Evolutionary conservation across 2,329 filamentous ascomycete genomes (phyloP), one percentile per base, ranked within the genome.

Genomic region (Colletotrichum liaoningense): DNA sequence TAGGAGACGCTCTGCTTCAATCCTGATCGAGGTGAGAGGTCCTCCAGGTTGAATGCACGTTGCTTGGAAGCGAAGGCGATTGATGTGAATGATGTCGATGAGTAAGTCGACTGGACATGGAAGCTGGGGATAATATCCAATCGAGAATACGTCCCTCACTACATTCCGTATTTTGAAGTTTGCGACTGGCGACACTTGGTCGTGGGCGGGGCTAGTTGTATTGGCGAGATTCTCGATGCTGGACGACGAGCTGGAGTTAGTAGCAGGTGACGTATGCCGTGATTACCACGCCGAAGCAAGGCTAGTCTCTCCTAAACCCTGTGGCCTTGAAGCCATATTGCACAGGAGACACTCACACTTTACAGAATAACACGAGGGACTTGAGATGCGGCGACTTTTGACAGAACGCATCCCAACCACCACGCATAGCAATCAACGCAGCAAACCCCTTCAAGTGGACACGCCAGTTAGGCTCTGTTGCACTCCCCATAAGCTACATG

Each of bases 181-280:
- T 16, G 60, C 64, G 6, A 63, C 66, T 0, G 78, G 73, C 35
- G 79, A 78, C 16, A 75, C 33, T 26, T 83, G 75, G 55, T 82
- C 75, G 30, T 79, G 76, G 49, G 82, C 80, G 1, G 83, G 82
- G 1, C 79, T 81, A 2, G 82, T 81, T 5, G 83, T 84, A 68
- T 85, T 81, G 5, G 78, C 81, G 2, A 84, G 78, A 5, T 83
- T 78, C 1, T 79, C 75, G 22, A 80, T 57, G 62, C 82, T 83
- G 5, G 19, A 19, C 7, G 8, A 22, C 11, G 11, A 4, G 11
- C 9, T 1, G 8, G 16, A 49, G 42, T 49, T 49, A 49, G 8
- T 22, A 49, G 19, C 19, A 49, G 42, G 19, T 22, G 42, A 49
- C 42, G 19, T 42, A 19, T 42, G 16, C 38, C 16, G 14, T 42